phyloP scores from a whole-genome alignment of 1,284 basidiomycete species.

The Retiboletus flavoniger region DNA sequence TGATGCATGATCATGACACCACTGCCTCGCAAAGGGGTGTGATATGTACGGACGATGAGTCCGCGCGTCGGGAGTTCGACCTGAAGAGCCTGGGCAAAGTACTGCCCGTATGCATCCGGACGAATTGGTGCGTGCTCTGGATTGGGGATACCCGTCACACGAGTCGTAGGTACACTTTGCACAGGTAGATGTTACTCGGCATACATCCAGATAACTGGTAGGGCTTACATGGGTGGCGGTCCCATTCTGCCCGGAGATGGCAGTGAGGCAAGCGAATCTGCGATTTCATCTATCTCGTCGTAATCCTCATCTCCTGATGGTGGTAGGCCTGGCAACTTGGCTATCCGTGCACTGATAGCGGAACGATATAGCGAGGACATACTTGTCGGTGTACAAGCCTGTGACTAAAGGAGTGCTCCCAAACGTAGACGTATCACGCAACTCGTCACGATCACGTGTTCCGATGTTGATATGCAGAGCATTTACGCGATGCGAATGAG shows the following conservation, averaged over 20 bases:
- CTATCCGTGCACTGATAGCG: slow-evolving; percentile 63
- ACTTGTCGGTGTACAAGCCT: neutral
- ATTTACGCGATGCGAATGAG: too few relatives aligned
- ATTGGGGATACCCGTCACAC: slow-evolving; percentile 44
- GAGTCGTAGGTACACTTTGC: slow-evolving; percentile 15
- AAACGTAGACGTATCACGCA: neutral
- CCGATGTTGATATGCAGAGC: too few relatives aligned
- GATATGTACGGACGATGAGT: slow-evolving; percentile 75
- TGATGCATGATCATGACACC: slow-evolving; percentile 88
- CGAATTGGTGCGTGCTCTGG: slow-evolving; percentile 71
- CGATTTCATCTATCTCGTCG: slow-evolving; percentile 57
- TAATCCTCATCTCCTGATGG: slow-evolving; percentile 44
- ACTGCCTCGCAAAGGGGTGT: slow-evolving; percentile 56
- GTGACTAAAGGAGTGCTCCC: neutral
- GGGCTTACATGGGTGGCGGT: slow-evolving; percentile 57
- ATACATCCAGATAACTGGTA: neutral
- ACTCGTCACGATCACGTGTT: neutral
- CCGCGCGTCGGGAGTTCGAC: slow-evolving; percentile 61
- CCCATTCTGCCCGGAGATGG: slow-evolving; percentile 51
- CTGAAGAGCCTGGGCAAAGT: slow-evolving; percentile 75
- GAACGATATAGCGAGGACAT: slow-evolving; percentile 75
- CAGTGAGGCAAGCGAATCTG: slow-evolving; percentile 62
- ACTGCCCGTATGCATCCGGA: slow-evolving; percentile 50
- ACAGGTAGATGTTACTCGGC: slow-evolving; percentile 2
- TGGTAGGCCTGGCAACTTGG: slow-evolving; percentile 60